These are phyloP conservation scores for Aquilaria malaccensis DNA, from an alignment of 345 rosid species.

Conservation along the genomic window DNA sequence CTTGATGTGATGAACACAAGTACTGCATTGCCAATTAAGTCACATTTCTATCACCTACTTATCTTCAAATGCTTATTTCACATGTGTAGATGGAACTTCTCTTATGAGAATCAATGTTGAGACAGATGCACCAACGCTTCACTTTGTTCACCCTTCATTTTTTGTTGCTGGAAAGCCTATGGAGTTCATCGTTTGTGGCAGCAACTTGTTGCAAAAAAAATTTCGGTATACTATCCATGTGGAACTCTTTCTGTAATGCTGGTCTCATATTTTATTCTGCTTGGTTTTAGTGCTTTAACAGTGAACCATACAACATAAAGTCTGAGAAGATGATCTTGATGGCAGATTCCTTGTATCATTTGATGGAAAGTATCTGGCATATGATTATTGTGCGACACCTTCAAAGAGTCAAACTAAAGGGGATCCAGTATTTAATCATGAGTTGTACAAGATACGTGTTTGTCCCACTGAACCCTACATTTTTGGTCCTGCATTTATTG, in stretches of 20 bases:
- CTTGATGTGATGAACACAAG: background rate
- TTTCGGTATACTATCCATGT: conserved; percentile 40
- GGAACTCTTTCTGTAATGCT: background rate
- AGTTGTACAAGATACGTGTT: conserved; percentile 52
- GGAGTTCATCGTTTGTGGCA: conserved; percentile 82
- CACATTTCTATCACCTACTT: background rate
- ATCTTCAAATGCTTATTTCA: background rate
- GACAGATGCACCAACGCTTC: conserved; percentile 63
- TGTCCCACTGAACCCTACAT: conserved; percentile 47
- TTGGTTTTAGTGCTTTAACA: background rate
- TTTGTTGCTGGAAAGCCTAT: conserved; percentile 94
- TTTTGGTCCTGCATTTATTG: conserved; percentile 93
- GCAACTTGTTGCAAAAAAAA: conserved; percentile 61
- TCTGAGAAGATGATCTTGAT: conserved; percentile 18
- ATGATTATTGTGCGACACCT: conserved; percentile 47
- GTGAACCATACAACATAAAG: background rate
- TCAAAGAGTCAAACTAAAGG: conserved; percentile 30
- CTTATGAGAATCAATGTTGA: conserved; percentile 45
- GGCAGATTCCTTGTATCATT: conserved; percentile 88
- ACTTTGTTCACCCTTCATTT: conserved; percentile 74
- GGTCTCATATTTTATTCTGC: conserved; percentile 4
- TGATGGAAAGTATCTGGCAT: conserved; percentile 73
- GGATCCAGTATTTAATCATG: conserved; percentile 33
- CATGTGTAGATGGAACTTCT: conserved; percentile 52
- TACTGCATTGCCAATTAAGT: background rate